phyloP scores from a whole-genome alignment of 371 early-diverging fungal genomes.

The Batkoa obscura region DNA sequence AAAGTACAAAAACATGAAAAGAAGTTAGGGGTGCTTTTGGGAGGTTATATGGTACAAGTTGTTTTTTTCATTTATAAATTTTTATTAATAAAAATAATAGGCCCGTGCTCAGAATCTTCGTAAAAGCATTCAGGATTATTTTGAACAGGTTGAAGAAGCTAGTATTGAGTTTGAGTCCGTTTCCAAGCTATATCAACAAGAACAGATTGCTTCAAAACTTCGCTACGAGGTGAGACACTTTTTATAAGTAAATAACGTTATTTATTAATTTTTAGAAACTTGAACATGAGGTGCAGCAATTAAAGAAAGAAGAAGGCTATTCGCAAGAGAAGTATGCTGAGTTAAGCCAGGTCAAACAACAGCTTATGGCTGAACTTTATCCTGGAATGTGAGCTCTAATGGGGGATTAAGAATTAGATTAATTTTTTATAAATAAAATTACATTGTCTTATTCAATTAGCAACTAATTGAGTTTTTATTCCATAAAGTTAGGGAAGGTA shows the following conservation, averaged over 20 bases:
- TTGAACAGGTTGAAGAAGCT: slow-evolving; percentile 40
- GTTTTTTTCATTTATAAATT: background rate
- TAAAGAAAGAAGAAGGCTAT: background rate
- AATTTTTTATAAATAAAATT: no score
- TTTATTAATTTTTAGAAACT: background rate
- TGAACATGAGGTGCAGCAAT: background rate
- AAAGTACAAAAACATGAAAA: slow-evolving; percentile 72
- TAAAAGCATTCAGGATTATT: slow-evolving; percentile 32
- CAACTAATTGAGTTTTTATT: no score
- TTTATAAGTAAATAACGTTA: background rate
- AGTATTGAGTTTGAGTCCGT: slow-evolving; percentile 46
- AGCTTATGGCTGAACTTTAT: background rate
- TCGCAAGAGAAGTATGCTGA: background rate
- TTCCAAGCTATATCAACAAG: slow-evolving; percentile 7
- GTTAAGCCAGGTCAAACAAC: background rate
- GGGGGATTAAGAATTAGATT: no score
- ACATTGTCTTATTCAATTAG: no score
- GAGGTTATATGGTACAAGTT: slow-evolving; percentile 36
- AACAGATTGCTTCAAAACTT: slow-evolving; percentile 9
- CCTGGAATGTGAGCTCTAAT: background rate
- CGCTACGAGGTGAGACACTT: background rate
- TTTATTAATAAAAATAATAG: slow-evolving; percentile 6
- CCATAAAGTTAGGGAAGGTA: no score
- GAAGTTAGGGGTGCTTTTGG: slow-evolving; percentile 51
- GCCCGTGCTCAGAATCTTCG: slow-evolving; percentile 34